Percentiles rank a stretch among this genome's conserved stretches.
phyloP scores from a whole-genome alignment of 352 stramenopile genomes.

The Globisporangium spinosum region DNA sequence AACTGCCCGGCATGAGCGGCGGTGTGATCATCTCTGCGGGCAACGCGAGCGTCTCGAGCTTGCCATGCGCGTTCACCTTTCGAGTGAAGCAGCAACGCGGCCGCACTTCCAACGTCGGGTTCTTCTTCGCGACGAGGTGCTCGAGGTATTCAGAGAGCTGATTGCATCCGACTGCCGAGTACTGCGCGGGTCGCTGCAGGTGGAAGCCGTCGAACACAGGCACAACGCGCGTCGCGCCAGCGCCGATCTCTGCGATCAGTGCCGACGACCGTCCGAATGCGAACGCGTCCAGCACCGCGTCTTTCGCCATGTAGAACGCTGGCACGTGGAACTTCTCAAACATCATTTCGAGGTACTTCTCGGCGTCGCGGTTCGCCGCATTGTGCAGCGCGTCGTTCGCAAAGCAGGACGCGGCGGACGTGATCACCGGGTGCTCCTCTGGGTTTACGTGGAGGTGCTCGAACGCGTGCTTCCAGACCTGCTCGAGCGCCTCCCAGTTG shows the following conservation, averaged over 20 bases:
- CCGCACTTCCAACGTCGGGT: slow-evolving; percentile 39
- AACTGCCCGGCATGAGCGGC: slow-evolving; percentile 55
- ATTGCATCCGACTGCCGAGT: slow-evolving; percentile 71
- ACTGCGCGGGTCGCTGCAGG: slow-evolving; percentile 70
- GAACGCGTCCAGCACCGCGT: slow-evolving; percentile 89
- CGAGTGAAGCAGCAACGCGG: slow-evolving; percentile 66
- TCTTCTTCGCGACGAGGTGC: slow-evolving; percentile 47
- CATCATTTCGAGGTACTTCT: slow-evolving; percentile 90
- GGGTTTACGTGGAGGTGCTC: slow-evolving; percentile 61
- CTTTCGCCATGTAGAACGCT: slow-evolving; percentile 89
- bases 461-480: slow-evolving; percentile 80
- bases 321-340: slow-evolving; percentile 90
- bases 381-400: slow-evolving; percentile 63
- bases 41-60: slow-evolving; percentile 54
- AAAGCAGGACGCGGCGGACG: slow-evolving; percentile 69
- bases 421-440: slow-evolving; percentile 74
- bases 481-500: slow-evolving; percentile 87
- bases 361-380: slow-evolving; percentile 47
- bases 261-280: slow-evolving; percentile 85
- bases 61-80: slow-evolving; percentile 48
- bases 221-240: slow-evolving; percentile 79
- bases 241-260: slow-evolving; percentile 88
- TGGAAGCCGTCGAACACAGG: slow-evolving; percentile 91
- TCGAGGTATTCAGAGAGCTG: slow-evolving; percentile 68
- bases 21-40: slow-evolving; percentile 33